A percentile compares a stretch with the other conserved stretches of the same genome.
Evolutionary conservation across 345 rosid species (phyloP).

Genomic region (Trapa bicornis): DNA sequence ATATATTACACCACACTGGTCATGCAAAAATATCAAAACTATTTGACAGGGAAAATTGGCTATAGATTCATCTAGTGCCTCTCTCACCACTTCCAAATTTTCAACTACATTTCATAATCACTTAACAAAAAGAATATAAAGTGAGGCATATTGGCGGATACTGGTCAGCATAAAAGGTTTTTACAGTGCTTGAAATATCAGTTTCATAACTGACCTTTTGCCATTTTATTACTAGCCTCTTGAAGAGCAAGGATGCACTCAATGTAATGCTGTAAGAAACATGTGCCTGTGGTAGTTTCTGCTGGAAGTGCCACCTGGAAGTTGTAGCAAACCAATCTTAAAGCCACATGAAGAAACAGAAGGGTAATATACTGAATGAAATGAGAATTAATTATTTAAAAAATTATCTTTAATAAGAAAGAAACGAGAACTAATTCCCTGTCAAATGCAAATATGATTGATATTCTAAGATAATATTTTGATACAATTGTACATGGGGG

Average conservation of each 20-base stretch:
- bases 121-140: background rate
- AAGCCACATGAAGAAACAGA: background rate
- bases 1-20: conserved; percentile 7
- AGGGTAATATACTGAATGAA: background rate
- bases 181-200: background rate
- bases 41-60: background rate
- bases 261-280: conserved; percentile 77
- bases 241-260: conserved; percentile 82
- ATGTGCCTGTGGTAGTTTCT: conserved; percentile 76
- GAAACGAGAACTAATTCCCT: background rate
- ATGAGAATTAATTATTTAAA: background rate
- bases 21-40: conserved; percentile 5
- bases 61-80: background rate
- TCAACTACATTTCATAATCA: background rate
- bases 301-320: conserved; percentile 86
- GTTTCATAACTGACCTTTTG: conserved; percentile 41
- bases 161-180: background rate
- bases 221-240: conserved; percentile 49
- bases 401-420: background rate
- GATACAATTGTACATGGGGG: background rate
- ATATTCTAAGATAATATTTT: background rate
- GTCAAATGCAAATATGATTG: background rate
- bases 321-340: conserved; percentile 3
- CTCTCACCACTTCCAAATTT: background rate
- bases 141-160: background rate